These are phyloP conservation scores for Nasturtium officinale DNA, from an alignment of 345 rosid species.

Conservation along the genomic window DNA sequence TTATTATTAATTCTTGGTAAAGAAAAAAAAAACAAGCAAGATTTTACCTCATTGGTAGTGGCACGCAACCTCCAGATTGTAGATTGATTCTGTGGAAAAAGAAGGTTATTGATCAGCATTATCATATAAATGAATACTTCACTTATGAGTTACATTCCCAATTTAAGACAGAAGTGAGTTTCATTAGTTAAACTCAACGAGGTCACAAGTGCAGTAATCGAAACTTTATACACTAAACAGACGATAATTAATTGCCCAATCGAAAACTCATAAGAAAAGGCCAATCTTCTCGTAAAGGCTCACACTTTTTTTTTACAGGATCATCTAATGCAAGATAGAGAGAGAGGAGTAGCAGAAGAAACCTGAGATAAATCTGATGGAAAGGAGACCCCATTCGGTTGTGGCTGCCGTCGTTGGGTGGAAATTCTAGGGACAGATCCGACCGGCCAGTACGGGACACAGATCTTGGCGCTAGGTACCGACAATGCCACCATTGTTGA, in stretches of 20 bases:
- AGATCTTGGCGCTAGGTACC: constrained; percentile 67
- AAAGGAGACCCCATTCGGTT: constrained; percentile 39
- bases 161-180: background rate
- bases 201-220: constrained; percentile 11
- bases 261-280: background rate
- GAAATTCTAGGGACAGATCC: constrained; percentile 49
- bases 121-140: background rate
- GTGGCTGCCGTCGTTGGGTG: background rate
- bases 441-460: constrained; percentile 42
- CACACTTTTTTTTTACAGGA: constrained; percentile 14
- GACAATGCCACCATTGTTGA: constrained; percentile 61
- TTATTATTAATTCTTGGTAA: background rate
- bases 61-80: constrained; percentile 50
- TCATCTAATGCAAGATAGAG: background rate
- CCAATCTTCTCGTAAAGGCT: constrained; percentile 16
- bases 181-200: background rate
- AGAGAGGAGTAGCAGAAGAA: constrained; percentile 14
- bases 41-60: constrained; percentile 62
- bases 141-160: background rate
- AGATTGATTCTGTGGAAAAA: constrained; percentile 49
- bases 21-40: background rate
- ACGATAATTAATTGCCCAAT: background rate
- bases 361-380: constrained; percentile 54
- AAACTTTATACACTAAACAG: constrained; percentile 7
- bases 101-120: constrained; percentile 14